These are phyloP conservation scores for Scheffersomyces segobiensis DNA, from an alignment of 1,139 yeast species.

Conservation along the genomic window DNA sequence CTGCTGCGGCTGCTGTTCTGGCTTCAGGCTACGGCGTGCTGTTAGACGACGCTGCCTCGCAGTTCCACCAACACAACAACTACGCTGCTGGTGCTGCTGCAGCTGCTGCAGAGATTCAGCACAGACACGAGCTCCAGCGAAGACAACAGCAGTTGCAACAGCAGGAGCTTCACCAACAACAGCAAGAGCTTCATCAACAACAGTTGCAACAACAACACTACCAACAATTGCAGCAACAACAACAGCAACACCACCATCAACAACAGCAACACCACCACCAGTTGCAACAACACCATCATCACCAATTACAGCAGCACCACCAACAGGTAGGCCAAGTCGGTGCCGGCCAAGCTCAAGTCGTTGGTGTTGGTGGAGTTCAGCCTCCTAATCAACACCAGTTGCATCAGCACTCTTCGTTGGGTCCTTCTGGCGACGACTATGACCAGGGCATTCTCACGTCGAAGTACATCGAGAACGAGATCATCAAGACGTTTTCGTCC, in stretches of 20 bases:
- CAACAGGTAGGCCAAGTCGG: constrained; percentile 7
- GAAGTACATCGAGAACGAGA: constrained; percentile 44
- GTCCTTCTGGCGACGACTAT: constrained; percentile 9
- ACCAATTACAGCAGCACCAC: constrained; percentile 2
- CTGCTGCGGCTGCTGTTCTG: constrained; percentile 23
- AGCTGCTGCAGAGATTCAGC: constrained; percentile 28
- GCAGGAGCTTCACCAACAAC: constrained; percentile 14
- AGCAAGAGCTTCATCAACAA: constrained; percentile 11
- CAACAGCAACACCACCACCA: constrained; percentile 7
- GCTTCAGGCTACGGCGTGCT: constrained; percentile 14
- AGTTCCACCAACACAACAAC: constrained; percentile 25
- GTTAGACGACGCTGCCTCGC: constrained; percentile 21
- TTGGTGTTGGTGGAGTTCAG: constrained; percentile 7
- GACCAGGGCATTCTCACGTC: constrained; percentile 20
- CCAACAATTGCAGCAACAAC: constrained; percentile 3
- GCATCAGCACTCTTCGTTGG: constrained; percentile 1
- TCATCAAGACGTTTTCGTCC: constrained; percentile 45
- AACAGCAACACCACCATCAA: constrained; percentile 12
- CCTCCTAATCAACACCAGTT: constrained; percentile 7
- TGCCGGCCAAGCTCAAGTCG: constrained; percentile 8
- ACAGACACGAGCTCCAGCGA: constrained; percentile 24
- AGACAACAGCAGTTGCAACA: constrained; percentile 23
- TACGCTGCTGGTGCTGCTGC: constrained; percentile 23
- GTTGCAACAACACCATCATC: constrained; percentile 11
- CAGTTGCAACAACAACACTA: constrained; percentile 5